phyloP scores from a whole-genome alignment of 805 yeast genomes.

The Saccharomycopsis guyanensis region DNA sequence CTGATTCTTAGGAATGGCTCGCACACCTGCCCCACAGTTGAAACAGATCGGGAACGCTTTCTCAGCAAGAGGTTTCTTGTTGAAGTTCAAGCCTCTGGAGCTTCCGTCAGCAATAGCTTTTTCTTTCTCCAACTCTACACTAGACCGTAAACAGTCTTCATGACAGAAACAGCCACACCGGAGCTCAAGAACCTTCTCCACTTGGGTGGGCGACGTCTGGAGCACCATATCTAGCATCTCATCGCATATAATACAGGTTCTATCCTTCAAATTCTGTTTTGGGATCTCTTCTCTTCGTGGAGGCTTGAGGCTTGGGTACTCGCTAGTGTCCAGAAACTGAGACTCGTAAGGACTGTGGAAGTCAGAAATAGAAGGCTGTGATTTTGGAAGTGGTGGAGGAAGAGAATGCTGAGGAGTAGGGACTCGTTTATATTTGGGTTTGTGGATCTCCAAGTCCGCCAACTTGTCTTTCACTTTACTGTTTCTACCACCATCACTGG shows the following conservation, averaged over 20 bases:
- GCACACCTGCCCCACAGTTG: constrained; percentile 12
- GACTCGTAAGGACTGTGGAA: neutral
- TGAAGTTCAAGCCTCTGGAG: neutral
- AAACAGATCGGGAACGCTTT: constrained; percentile 19
- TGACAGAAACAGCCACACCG: constrained; percentile 18
- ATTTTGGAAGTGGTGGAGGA: neutral
- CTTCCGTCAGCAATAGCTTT: constrained; percentile 7
- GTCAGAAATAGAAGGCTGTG: constrained; percentile 1
- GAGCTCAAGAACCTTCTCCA: constrained; percentile 17
- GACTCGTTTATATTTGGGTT: neutral
- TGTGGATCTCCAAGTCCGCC: neutral
- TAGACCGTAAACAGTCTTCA: constrained; percentile 17
- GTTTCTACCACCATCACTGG: neutral
- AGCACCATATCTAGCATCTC: constrained; percentile 11
- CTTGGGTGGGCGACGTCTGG: constrained; percentile 7
- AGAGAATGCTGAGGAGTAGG: neutral
- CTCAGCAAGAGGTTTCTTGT: constrained; percentile 6
- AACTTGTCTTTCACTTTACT: neutral
- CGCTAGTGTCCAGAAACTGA: neutral
- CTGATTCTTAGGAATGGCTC: constrained; percentile 14
- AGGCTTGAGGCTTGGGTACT: no score
- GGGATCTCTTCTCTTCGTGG: neutral
- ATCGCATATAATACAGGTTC: constrained; percentile 16
- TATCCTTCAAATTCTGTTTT: constrained; percentile 1
- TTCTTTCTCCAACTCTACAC: constrained; percentile 18